Conservation (phyloP, 2,329 filamentous ascomycete species). For the Cadophora sp. region DNA sequence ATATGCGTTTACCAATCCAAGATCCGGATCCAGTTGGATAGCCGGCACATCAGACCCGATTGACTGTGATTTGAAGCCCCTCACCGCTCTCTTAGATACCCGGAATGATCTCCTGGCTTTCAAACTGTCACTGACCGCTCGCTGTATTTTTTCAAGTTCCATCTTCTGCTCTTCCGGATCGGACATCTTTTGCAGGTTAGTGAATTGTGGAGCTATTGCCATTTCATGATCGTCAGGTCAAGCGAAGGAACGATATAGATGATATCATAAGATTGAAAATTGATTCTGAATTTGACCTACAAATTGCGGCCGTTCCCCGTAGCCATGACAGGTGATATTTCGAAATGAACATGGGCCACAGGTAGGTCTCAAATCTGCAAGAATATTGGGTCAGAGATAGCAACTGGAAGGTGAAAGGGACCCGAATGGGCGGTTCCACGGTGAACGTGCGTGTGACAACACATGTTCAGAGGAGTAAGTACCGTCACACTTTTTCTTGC, state of each 20-base stretch:
- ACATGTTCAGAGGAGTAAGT: background rate
- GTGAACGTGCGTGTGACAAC: too few relatives aligned
- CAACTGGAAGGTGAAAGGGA: background rate
- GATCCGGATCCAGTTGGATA: background rate
- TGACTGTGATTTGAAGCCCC: slow-evolving; percentile 3
- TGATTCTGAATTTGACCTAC: background rate
- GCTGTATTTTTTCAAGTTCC: slow-evolving; percentile 4
- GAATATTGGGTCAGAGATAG: background rate
- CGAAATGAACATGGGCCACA: slow-evolving; percentile 15
- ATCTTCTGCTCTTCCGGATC: slow-evolving; percentile 1
- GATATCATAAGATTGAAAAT: background rate
- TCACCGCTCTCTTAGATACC: slow-evolving; percentile 3
- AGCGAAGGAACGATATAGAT: background rate
- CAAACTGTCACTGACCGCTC: slow-evolving; percentile 8
- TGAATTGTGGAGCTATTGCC: background rate
- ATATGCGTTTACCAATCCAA: background rate
- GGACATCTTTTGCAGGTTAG: background rate
- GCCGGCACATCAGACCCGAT: background rate
- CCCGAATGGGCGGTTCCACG: too few relatives aligned
- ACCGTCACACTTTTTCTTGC: slow-evolving; percentile 29
- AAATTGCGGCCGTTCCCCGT: slow-evolving; percentile 7
- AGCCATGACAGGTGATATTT: slow-evolving; percentile 22
- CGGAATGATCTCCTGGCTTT: slow-evolving; percentile 10
- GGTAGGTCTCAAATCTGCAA: background rate
- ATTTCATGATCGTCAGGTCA: background rate